Percentiles rank a stretch among this genome's conserved stretches.
These are phyloP conservation scores for Garcia nutans DNA, from an alignment of 345 rosid species.

Conservation along the genomic window DNA sequence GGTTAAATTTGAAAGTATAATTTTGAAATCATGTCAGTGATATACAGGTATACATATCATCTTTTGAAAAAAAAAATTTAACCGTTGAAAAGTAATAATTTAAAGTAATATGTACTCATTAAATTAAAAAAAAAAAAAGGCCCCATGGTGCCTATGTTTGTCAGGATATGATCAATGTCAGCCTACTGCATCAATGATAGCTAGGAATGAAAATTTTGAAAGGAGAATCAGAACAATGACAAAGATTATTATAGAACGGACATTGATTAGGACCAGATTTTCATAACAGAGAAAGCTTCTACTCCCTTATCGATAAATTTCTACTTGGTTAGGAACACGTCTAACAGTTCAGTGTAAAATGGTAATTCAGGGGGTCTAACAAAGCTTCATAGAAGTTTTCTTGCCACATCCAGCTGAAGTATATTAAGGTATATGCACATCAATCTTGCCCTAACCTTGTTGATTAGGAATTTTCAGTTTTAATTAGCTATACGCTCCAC, in stretches of 20 bases:
- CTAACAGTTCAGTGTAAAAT: not conserved
- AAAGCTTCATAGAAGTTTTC: not conserved
- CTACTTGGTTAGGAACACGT: not conserved
- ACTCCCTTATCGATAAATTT: too few species aligned
- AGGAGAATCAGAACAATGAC: too few species aligned
- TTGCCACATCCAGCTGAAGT: not conserved
- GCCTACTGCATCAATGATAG: too few species aligned
- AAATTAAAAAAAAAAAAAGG: too few species aligned
- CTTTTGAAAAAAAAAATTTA: too few species aligned
- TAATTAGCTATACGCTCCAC: not conserved
- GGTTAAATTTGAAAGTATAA: not conserved
- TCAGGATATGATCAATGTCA: not conserved
- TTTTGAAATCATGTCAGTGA: not conserved
- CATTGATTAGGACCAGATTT: too few species aligned
- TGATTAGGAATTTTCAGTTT: not conserved
- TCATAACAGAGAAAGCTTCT: too few species aligned
- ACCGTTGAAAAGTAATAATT: too few species aligned
- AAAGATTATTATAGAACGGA: too few species aligned
- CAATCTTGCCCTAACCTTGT: not conserved
- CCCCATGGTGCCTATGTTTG: not conserved
- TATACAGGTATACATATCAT: not conserved
- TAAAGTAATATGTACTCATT: too few species aligned
- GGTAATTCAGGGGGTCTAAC: not conserved
- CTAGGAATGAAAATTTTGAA: too few species aligned
- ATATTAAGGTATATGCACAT: not conserved